Evolutionary conservation across 2,329 filamentous ascomycete species (phyloP), one percentile per base, ranked within the genome.

Genomic region (Aspergillus fumigatiaffinis): DNA sequence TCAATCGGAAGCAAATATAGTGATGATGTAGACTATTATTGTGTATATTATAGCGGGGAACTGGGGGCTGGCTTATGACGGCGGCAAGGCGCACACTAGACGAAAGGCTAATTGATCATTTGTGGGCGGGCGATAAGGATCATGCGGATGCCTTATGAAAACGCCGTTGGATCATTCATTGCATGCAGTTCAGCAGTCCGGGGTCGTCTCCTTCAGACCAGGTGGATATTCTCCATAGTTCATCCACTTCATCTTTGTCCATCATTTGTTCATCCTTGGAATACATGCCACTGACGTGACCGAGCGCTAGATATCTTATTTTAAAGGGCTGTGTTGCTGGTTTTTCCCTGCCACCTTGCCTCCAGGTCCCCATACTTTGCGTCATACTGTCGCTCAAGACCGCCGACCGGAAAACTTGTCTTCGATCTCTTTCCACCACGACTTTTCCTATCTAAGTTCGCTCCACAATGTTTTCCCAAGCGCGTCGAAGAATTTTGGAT

Each of bases 401-500:
- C 57, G 56, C 62, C 62, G 57, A 61, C 63, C 63, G 66, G 63
- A 42, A 66, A 63, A 56, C 59, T 65, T 63, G 59, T 66, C 66
- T 66, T 70, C 61, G 59, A 63, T 56, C 54, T 52, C 48, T 51
- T 63, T 57, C 54, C 62, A 55, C 26, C 47, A 55, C 21, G 26
- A 57, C 35, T 54, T 58, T 55, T 55, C 51, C 61, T 60, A 60
- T 53, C 57, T 58, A 56, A 63, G 53, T 60, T 56, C 60, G 58
- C 56, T 64, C 61, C 66, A 71, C 57, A 42, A 79, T 79, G 76
- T 68, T 80, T 55, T 71, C 73, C 58, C 64, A 65, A 53, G 65
- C 70, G 57, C 76, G 76, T 61, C 71, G 72, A 55, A 74, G 71
- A 66, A 68, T 77, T 52, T 66, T 80, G 47, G 71, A 77, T 67